phyloP scores from a whole-genome alignment of 306 rosid genomes.

The Mimosa pudica region DNA sequence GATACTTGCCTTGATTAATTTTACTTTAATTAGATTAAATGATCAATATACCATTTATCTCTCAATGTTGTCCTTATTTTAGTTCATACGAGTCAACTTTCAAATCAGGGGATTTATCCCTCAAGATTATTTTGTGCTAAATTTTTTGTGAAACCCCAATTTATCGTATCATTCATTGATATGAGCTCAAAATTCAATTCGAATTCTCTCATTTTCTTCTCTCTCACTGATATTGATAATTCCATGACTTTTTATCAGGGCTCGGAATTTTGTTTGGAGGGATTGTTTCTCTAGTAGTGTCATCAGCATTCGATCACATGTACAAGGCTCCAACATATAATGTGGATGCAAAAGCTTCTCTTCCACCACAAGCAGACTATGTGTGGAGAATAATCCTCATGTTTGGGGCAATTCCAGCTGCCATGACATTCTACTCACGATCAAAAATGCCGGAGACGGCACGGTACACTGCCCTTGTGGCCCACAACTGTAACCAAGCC shows the following conservation, averaged over 20 bases:
- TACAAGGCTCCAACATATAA: conserved; percentile 29
- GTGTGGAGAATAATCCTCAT: conserved; percentile 52
- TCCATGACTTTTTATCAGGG: neutral
- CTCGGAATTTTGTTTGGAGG: conserved; percentile 48
- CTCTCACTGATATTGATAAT: too few relatives aligned
- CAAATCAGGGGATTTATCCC: too few relatives aligned
- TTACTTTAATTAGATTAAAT: too few relatives aligned
- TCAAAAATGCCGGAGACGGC: conserved; percentile 51
- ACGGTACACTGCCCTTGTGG: conserved; percentile 50
- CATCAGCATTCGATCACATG: neutral
- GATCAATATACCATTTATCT: too few relatives aligned
- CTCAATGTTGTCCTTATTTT: too few relatives aligned
- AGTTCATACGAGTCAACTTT: too few relatives aligned
- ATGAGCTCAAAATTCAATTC: neutral
- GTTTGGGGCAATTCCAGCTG: conserved; percentile 46
- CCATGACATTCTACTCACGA: conserved; percentile 36
- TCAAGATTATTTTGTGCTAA: too few relatives aligned
- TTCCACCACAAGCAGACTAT: conserved; percentile 40
- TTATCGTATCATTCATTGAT: neutral
- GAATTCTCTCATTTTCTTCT: neutral
- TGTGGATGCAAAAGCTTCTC: conserved; percentile 5
- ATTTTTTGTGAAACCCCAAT: too few relatives aligned
- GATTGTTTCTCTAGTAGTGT: conserved; percentile 36
- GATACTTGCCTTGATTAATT: too few relatives aligned
- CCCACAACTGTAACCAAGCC: conserved; percentile 40